These are phyloP conservation scores for Recurvomyces mirabilis DNA, from an alignment of 495 filamentous ascomycete species.

Conservation along the genomic window DNA sequence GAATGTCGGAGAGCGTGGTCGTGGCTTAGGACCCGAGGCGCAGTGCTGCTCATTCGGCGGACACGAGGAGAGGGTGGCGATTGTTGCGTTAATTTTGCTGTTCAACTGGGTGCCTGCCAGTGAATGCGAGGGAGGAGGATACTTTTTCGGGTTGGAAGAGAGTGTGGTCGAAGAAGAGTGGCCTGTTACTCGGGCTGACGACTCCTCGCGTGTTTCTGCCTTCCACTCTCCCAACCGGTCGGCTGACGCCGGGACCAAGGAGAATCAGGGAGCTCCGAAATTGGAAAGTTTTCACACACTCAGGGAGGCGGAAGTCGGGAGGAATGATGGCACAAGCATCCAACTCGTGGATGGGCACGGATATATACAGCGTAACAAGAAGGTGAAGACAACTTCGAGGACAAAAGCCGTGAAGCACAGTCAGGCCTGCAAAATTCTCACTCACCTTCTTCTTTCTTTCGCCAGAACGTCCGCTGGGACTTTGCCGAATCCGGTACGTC, in stretches of 20 bases:
- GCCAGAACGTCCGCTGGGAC: background rate
- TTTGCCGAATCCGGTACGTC: background rate
- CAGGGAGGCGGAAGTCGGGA: no score
- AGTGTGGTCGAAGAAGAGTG: background rate
- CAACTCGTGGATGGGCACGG: background rate
- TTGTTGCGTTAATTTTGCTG: no score
- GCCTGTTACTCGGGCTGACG: background rate
- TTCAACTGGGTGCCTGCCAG: background rate
- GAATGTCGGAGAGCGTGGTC: background rate
- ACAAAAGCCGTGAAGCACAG: background rate
- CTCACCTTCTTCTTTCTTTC: background rate
- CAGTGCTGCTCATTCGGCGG: background rate
- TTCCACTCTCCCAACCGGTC: background rate
- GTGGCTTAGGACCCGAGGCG: background rate
- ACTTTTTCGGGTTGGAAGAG: background rate
- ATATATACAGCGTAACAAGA: background rate
- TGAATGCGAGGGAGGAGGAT: background rate
- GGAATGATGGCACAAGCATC: background rate
- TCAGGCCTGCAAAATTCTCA: background rate
- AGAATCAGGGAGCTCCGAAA: background rate
- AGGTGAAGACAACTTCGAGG: background rate
- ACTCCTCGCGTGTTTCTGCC: background rate
- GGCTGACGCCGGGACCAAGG: background rate
- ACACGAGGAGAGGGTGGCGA: background rate
- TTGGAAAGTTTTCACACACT: background rate